phyloP scores from a whole-genome alignment of 176 grass and related monocot genomes.

The Oryza australiensis region DNA sequence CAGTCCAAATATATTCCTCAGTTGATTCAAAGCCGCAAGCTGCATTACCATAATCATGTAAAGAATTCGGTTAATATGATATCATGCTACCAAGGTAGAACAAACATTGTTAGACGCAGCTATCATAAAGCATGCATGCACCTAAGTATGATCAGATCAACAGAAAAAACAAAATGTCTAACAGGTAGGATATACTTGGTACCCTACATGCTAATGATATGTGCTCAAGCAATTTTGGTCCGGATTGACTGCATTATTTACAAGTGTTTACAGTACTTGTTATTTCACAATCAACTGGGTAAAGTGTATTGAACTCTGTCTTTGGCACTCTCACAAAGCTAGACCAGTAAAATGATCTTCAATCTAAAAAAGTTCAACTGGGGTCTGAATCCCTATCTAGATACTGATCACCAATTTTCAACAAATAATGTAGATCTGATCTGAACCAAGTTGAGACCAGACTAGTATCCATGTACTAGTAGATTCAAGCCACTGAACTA shows the following conservation, averaged over 20 bases:
- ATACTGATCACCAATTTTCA: background rate
- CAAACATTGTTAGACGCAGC: conserved; percentile 16
- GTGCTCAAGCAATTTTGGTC: background rate
- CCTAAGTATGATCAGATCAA: background rate
- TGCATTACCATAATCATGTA: conserved; percentile 52
- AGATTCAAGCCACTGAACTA: conserved; percentile 3
- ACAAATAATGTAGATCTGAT: background rate
- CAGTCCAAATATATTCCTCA: conserved; percentile 95
- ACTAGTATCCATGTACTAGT: background rate
- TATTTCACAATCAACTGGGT: background rate
- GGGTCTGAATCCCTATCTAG: background rate
- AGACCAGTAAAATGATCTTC: background rate
- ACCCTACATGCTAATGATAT: background rate
- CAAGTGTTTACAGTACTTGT: background rate
- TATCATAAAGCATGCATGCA: conserved; percentile 12
- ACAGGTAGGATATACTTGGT: background rate
- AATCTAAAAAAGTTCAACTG: no score
- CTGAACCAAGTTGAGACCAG: background rate
- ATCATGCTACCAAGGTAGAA: conserved; percentile 11
- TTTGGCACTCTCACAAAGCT: background rate
- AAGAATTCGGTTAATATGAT: conserved; percentile 36
- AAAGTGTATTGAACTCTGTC: conserved; percentile 9
- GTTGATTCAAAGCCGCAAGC: conserved; percentile 65
- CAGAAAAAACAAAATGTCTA: background rate
- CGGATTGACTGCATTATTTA: background rate